These are phyloP conservation scores for Samsoniella hepiali DNA, from an alignment of 2,329 filamentous ascomycete species.

Conservation along the genomic window DNA sequence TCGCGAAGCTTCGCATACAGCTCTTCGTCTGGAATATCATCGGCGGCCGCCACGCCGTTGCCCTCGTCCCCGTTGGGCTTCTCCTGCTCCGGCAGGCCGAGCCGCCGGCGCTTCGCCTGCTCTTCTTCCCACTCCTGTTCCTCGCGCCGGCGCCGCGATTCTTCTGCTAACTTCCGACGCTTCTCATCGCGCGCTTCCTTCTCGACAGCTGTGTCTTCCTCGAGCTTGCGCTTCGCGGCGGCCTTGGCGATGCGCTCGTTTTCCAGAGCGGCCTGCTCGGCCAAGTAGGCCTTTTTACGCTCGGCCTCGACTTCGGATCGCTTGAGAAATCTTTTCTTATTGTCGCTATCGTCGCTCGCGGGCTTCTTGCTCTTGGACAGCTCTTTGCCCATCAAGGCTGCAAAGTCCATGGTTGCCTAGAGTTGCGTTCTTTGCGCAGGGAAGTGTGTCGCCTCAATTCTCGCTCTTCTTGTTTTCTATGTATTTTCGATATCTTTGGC, in stretches of 20 bases:
- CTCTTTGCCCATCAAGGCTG: conserved; percentile 86
- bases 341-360: conserved; percentile 30
- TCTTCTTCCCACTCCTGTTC: conserved; percentile 74
- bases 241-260: conserved; percentile 66
- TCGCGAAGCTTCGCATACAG: conserved; percentile 65
- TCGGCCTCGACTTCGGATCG: conserved; percentile 83
- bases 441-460: neutral
- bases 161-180: conserved; percentile 73
- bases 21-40: conserved; percentile 69
- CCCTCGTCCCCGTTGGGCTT: conserved; percentile 40
- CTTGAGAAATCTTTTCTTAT: conserved; percentile 71
- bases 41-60: conserved; percentile 42
- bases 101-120: conserved; percentile 64
- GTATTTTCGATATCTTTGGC: neutral
- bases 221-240: conserved; percentile 79
- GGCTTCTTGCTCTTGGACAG: conserved; percentile 74
- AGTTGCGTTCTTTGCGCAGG: neutral
- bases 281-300: conserved; percentile 73
- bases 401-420: conserved; percentile 76
- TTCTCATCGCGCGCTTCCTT: conserved; percentile 75
- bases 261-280: conserved; percentile 74
- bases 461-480: neutral
- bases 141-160: conserved; percentile 66
- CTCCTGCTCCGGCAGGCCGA: conserved; percentile 73
- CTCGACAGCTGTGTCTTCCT: conserved; percentile 77